These are phyloP conservation scores for Cystofilobasidium bisporidii DNA, from an alignment of 768 basidiomycete genomes.

Conservation along the genomic window DNA sequence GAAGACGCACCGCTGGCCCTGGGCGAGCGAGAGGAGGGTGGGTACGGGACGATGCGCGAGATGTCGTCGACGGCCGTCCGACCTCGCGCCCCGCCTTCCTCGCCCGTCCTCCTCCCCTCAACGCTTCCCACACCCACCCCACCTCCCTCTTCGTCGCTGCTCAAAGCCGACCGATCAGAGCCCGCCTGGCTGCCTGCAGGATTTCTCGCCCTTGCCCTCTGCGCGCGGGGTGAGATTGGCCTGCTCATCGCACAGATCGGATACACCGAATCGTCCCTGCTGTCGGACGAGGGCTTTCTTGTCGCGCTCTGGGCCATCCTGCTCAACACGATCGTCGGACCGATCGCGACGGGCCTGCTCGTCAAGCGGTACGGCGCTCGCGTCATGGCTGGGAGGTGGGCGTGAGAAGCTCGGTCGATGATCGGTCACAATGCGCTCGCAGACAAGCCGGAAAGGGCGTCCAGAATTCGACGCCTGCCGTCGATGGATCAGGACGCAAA, in stretches of 20 bases:
- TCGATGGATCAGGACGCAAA: too few relatives aligned
- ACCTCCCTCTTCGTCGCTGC: slow-evolving; percentile 33
- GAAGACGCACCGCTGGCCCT: not conserved
- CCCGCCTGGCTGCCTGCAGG: slow-evolving; percentile 34
- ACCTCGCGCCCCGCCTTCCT: not conserved
- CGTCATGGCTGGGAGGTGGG: slow-evolving; percentile 33
- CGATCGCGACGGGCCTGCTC: slow-evolving; percentile 37
- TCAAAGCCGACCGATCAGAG: slow-evolving; percentile 25
- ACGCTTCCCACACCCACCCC: slow-evolving; percentile 29
- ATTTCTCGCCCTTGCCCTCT: slow-evolving; percentile 53
- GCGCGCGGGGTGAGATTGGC: slow-evolving; percentile 61
- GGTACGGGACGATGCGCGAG: slow-evolving; percentile 6
- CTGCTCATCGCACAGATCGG: slow-evolving; percentile 38
- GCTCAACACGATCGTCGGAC: slow-evolving; percentile 50
- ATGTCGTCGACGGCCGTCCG: not conserved
- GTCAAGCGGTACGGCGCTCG: slow-evolving; percentile 30
- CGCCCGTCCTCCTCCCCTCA: not conserved
- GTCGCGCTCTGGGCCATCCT: slow-evolving; percentile 54
- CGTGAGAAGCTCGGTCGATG: slow-evolving; percentile 1
- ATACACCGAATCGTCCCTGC: slow-evolving; percentile 12
- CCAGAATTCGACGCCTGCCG: not conserved
- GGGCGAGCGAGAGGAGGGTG: not conserved
- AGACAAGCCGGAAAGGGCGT: too few relatives aligned
- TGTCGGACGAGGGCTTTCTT: slow-evolving; percentile 2
- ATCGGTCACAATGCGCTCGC: too few relatives aligned